Percentiles rank a stretch among this genome's conserved stretches.
phyloP scores from a whole-genome alignment of 345 rosid species.

The Acer saccharum region DNA sequence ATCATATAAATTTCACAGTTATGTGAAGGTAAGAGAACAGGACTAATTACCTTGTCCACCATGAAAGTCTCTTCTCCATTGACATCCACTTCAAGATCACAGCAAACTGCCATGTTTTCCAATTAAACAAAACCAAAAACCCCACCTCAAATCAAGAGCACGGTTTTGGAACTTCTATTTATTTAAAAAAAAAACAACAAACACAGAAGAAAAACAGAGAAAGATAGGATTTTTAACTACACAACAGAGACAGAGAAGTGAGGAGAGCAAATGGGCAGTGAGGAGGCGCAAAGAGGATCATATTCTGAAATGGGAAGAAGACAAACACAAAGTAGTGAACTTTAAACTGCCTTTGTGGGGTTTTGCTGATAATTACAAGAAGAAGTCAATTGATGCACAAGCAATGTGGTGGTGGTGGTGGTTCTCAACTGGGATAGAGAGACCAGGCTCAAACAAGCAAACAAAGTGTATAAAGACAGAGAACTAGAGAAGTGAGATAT shows the following conservation, averaged over 20 bases:
- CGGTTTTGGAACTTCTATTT: slow-evolving; percentile 6
- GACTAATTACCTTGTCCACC: slow-evolving; percentile 66
- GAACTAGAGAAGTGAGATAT: too few species aligned
- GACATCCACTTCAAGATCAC: slow-evolving; percentile 92
- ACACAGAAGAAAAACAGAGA: not conserved
- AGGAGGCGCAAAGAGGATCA: slow-evolving; percentile 29
- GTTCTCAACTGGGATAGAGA: slow-evolving; percentile 26
- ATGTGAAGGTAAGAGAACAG: not conserved
- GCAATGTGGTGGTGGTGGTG: slow-evolving; percentile 27
- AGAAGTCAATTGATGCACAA: slow-evolving; percentile 40
- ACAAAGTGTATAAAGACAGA: slow-evolving; percentile 18
- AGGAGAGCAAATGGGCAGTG: slow-evolving; percentile 29
- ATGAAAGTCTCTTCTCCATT: slow-evolving; percentile 87
- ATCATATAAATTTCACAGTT: slow-evolving; percentile 13
- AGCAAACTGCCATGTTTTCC: slow-evolving; percentile 64
- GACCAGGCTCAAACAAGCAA: slow-evolving; percentile 13
- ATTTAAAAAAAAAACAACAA: not conserved
- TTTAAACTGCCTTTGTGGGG: slow-evolving; percentile 35
- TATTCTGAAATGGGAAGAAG: slow-evolving; percentile 51
- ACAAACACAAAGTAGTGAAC: slow-evolving; percentile 47
- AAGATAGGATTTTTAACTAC: slow-evolving; percentile 7
- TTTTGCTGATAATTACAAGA: slow-evolving; percentile 23
- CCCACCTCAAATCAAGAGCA: slow-evolving; percentile 37
- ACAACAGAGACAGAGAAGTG: slow-evolving; percentile 32
- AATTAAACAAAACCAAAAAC: slow-evolving; percentile 21